Evolutionary conservation across 1,284 basidiomycete genomes (phyloP), one percentile per base, ranked within the genome.

Genomic region (Binderoboletus segoi): DNA sequence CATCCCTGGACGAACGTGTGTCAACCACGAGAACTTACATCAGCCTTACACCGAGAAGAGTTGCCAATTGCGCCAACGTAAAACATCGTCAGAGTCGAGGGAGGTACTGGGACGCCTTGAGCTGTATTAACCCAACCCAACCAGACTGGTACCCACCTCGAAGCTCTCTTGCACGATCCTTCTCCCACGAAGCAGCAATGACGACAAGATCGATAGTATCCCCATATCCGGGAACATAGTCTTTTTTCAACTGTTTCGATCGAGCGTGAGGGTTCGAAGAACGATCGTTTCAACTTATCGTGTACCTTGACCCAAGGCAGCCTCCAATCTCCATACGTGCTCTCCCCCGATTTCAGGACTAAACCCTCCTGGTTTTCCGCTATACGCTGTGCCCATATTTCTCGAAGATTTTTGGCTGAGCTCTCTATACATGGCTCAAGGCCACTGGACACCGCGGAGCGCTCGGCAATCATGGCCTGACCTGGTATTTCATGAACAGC

Each of bases 191-290:
- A 15, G 86, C 91, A 1, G 84, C 94, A 24, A 95, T 69, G 21
- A 94, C 68, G 1, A 86, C 84, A 48, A 95, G 78, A 69, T 95
- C 92, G 15, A 94, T 67, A 13, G 82, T 81, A 69, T 96, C 94
- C 0, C 93, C 92, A 44, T 89, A 79, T 1, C 88, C 88, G 0
- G 84, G 83, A 38, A 96, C 91, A 63, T 94, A 95, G 68, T 96
- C 94, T 67, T 81, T 84, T 77, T 91, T 89, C 50, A 77, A 51
- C 76, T 78, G 53, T 43, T 44, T 44, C 35, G 53, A 15, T 44
- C 3, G 21, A 47, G 42, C n/a, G 8, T 13, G 23, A 45, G 32
- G 16, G 42, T 48, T 30, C 50, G 33, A 48, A 33, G 23, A 42
- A 26, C 13, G 18, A 23, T 42, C 20, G n/a, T 18, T 26, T n/a